phyloP scores from a whole-genome alignment of 441 rosid genomes.

The Codiaeum variegatum region DNA sequence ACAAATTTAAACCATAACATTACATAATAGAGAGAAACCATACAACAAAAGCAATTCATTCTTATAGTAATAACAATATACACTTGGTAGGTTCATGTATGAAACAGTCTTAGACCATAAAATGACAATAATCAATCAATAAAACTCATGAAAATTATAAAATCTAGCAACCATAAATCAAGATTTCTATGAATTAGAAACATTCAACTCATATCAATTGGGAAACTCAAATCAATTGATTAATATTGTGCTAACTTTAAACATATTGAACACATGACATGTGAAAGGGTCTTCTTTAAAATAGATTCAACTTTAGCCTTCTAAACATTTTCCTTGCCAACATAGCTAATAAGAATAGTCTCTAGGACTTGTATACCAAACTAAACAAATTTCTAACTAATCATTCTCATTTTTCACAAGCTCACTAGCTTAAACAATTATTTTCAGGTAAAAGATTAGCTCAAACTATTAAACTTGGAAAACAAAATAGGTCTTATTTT shows the following conservation, averaged over 20 bases:
- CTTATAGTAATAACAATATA: too few species aligned
- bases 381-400: neutral
- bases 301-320: constrained; percentile 85
- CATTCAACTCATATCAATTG: too few species aligned
- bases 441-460: neutral
- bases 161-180: too few species aligned
- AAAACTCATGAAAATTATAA: too few species aligned
- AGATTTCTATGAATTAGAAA: too few species aligned
- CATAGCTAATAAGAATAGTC: constrained; percentile 58
- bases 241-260: neutral
- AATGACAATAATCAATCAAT: too few species aligned
- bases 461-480: neutral
- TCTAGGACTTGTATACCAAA: constrained; percentile 61
- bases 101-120: too few species aligned
- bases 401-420: constrained; percentile 2
- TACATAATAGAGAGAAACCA: too few species aligned
- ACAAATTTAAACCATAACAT: too few species aligned
- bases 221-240: too few species aligned
- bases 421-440: neutral
- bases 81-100: too few species aligned
- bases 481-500: neutral
- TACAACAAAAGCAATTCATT: too few species aligned
- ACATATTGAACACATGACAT: constrained; percentile 76
- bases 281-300: constrained; percentile 89
- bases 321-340: constrained; percentile 63